A percentile compares a stretch with the other conserved stretches of the same genome.
These are phyloP conservation scores for Dendrothele bispora DNA, from an alignment of 768 basidiomycete species.

Conservation along the genomic window DNA sequence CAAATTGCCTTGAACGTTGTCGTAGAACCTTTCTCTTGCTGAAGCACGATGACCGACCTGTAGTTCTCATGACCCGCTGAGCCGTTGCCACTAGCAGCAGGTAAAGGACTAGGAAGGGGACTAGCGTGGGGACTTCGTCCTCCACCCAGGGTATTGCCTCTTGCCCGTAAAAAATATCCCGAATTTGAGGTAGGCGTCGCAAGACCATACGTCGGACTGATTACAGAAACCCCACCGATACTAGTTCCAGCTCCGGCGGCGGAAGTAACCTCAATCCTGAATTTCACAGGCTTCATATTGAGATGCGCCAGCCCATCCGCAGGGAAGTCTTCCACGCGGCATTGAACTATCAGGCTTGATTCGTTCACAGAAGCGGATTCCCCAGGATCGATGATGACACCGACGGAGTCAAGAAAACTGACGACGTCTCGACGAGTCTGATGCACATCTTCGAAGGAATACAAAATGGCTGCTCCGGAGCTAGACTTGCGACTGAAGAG, in stretches of 20 bases:
- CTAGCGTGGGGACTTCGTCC: constrained; percentile 1
- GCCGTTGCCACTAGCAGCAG: not conserved
- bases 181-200: constrained; percentile 17
- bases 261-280: constrained; percentile 79
- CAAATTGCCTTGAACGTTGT: constrained; percentile 82
- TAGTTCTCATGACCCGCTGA: constrained; percentile 23
- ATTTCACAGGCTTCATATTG: constrained; percentile 61
- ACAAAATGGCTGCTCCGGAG: constrained; percentile 38
- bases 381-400: constrained; percentile 48
- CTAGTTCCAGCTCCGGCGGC: constrained; percentile 8
- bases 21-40: constrained; percentile 89
- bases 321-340: constrained; percentile 53
- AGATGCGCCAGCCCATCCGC: constrained; percentile 32
- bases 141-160: constrained; percentile 19
- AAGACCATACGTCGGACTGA: too few relatives aligned
- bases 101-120: constrained; percentile 12
- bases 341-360: constrained; percentile 28
- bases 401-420: constrained; percentile 63
- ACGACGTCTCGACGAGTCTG: constrained; percentile 66
- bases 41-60: constrained; percentile 69
- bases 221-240: constrained; percentile 6
- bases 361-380: constrained; percentile 18
- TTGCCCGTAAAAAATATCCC: constrained; percentile 23
- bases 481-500: constrained; percentile 78
- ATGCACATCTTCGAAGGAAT: constrained; percentile 54